Percentiles rank a stretch among this genome's conserved stretches.
phyloP scores from a whole-genome alignment of 2,329 filamentous ascomycete genomes.

The Phoma herbarum region DNA sequence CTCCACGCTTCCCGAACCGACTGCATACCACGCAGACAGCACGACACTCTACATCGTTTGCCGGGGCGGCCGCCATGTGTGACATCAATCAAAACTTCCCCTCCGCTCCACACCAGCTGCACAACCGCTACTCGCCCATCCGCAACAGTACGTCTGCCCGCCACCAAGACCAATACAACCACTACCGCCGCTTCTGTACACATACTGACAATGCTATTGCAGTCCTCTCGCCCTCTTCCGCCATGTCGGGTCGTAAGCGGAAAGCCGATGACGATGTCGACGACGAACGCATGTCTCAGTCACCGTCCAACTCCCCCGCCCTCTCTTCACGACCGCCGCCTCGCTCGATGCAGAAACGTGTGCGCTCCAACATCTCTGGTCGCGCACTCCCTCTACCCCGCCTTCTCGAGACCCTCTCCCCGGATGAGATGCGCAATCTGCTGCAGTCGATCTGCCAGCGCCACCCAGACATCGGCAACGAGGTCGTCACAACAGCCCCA shows the following conservation, averaged over 20 bases:
- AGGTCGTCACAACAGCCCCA: conserved; percentile 84
- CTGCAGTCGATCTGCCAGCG: conserved; percentile 92
- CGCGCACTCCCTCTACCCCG: conserved; percentile 73
- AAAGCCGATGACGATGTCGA: conserved; percentile 81
- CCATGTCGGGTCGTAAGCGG: conserved; percentile 73
- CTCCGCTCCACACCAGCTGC: conserved; percentile 69
- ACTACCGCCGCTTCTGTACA: conserved; percentile 15
- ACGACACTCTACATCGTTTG: conserved; percentile 29
- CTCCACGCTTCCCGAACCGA: conserved; percentile 4
- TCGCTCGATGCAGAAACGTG: conserved; percentile 64
- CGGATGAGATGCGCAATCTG: conserved; percentile 81
- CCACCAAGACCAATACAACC: conserved; percentile 4
- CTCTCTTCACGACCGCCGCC: conserved; percentile 73
- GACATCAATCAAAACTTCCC: conserved; percentile 69
- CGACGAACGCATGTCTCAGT: conserved; percentile 90
- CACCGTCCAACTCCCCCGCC: conserved; percentile 82
- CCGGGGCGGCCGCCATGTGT: conserved; percentile 56
- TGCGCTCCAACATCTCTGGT: conserved; percentile 73
- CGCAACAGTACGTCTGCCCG: conserved; percentile 63
- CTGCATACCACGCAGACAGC: conserved; percentile 24
- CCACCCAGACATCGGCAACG: conserved; percentile 83
- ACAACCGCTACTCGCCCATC: conserved; percentile 67
- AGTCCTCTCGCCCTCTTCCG: conserved; percentile 50
- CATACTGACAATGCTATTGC: conserved; percentile 22
- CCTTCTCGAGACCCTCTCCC: conserved; percentile 92